A percentile compares a stretch with the other conserved stretches of the same genome.
Conservation (phyloP, 176 grass and related monocot genomes). For the Pontederia paniculata region DNA sequence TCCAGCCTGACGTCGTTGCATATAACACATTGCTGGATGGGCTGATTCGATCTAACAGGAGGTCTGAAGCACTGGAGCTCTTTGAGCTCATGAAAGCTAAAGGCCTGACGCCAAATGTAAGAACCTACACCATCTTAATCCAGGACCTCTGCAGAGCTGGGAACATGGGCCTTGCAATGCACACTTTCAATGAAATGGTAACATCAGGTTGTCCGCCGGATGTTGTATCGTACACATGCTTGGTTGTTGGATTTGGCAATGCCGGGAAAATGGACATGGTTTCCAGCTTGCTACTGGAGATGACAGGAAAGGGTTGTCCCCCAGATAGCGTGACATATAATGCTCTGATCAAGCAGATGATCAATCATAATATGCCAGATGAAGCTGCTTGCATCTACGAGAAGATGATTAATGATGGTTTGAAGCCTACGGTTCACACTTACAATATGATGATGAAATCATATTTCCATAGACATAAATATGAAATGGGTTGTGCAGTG, state of each 20-base stretch:
- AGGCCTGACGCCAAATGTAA: constrained; percentile 55
- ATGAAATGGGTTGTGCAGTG: constrained; percentile 51
- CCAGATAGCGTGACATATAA: constrained; percentile 62
- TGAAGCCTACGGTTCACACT: constrained; percentile 57
- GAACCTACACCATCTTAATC: constrained; percentile 76
- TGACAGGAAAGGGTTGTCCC: constrained; percentile 42
- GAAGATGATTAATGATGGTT: constrained; percentile 77
- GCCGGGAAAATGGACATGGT: constrained; percentile 64
- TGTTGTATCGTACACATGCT: constrained; percentile 56
- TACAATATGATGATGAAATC: constrained; percentile 98
- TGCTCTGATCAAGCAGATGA: constrained; percentile 79
- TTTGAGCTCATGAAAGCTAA: constrained; percentile 92
- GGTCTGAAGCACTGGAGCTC: constrained; percentile 62
- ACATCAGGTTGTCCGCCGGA: constrained; percentile 29
- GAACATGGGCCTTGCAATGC: constrained; percentile 69
- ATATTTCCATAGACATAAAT: constrained; percentile 58
- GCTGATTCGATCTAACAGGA: constrained; percentile 56
- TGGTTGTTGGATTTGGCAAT: constrained; percentile 86
- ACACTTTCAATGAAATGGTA: constrained; percentile 55
- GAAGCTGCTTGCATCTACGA: constrained; percentile 63
- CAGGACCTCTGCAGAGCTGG: constrained; percentile 52
- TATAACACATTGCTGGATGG: constrained; percentile 91
- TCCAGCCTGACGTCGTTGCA: constrained; percentile 48
- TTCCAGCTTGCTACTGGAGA: constrained; percentile 43
- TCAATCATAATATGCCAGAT: constrained; percentile 52